Evolutionary conservation across 257 asterid genomes (phyloP), one percentile per base, ranked within the genome.

Genomic region (Forsythia viridissima): DNA sequence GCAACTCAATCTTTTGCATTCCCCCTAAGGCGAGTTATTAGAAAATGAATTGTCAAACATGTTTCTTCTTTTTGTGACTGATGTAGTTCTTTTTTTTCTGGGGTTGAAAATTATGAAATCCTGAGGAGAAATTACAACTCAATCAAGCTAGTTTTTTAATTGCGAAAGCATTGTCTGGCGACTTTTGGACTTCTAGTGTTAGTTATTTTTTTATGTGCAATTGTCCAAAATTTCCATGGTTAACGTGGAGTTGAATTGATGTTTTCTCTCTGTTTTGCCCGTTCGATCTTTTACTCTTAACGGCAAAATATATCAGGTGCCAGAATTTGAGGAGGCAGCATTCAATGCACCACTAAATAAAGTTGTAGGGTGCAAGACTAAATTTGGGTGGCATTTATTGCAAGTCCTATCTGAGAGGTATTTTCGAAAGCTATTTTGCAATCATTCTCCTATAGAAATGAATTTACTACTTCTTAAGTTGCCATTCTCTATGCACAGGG

Each of bases 371-470:
- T 95, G 98, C 86, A 95, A 93, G 83, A 95, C 98, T 66, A 84
- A 92, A 80, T 93, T 93, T 70, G 99, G 99, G 68, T 95, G 99
- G 98, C 99, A 95, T 85, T 81, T 95, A 38, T 82, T 95, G 93
- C 99, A 95, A 89, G 98, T 92, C 72, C 83, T 95, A 70, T 92
- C 99, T 20, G 99, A 93, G 89, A 95, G 99, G 99, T 93, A 83
- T 71, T 24, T 75, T 55, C 52, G 52, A 68, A 36, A 75, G 71
- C 41, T 41, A 30, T 71, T 16, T 40, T 75, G 41, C 83, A 12
- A 37, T 65, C 21, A 52, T 55, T 76, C 73, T 65, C 73, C 48
- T 70, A 59, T 43, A 52, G 61, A 76, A 83, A 51, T 78, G 55
- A 74, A 67, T 71, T 9, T 80, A 46, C 69, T 61, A 21, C 70